These are phyloP conservation scores for Hyparrhenia diplandra DNA, from an alignment of 176 grass and related monocot species.

Conservation along the genomic window DNA sequence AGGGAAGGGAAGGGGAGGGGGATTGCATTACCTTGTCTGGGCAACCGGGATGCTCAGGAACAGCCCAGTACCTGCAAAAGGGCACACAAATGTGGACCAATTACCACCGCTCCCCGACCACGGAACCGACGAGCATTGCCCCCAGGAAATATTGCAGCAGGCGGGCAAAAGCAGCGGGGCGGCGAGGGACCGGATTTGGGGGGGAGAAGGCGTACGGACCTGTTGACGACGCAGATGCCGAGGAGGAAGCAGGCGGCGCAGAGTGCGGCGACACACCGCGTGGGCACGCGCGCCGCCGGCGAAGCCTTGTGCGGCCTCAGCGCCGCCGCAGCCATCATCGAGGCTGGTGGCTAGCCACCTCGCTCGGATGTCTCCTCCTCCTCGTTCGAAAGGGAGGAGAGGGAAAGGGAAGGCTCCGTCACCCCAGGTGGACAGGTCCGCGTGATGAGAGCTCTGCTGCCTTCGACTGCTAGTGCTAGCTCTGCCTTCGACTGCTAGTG, in stretches of 20 bases:
- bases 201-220: slow-evolving; percentile 23
- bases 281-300: slow-evolving; percentile 40
- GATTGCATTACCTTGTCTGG: slow-evolving; percentile 26
- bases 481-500: too few species aligned
- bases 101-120: not conserved
- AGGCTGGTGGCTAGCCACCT: not conserved
- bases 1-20: not conserved
- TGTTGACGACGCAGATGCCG: slow-evolving; percentile 48
- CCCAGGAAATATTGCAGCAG: not conserved
- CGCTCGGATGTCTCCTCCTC: not conserved
- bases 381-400: slow-evolving; percentile 30
- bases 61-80: slow-evolving; percentile 47
- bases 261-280: slow-evolving; percentile 37
- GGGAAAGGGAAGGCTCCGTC: slow-evolving; percentile 17
- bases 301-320: slow-evolving; percentile 43
- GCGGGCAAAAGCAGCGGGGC: not conserved
- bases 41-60: slow-evolving; percentile 42
- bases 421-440: not conserved
- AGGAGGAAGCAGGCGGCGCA: slow-evolving; percentile 60
- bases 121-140: slow-evolving; percentile 23
- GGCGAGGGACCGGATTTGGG: slow-evolving; percentile 11
- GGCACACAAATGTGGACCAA: not conserved
- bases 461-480: not conserved
- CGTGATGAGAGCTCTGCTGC: not conserved
- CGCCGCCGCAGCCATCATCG: slow-evolving; percentile 33